Evolutionary conservation across 1,284 basidiomycete genomes (phyloP).

Genomic region (Trichosporon coremiiforme): DNA sequence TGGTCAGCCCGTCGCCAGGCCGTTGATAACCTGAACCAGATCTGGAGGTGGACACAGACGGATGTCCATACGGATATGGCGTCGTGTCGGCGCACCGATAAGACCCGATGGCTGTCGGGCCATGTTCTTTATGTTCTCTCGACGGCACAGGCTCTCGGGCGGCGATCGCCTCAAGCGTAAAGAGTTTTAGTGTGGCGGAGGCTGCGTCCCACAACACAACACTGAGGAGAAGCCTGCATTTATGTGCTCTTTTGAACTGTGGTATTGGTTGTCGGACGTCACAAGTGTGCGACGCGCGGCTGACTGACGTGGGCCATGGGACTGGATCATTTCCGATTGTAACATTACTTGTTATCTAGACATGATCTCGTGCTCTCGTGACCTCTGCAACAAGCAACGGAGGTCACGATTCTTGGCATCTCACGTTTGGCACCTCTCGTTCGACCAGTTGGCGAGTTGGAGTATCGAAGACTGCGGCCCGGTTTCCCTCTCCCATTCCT

Average conservation of each 20-base stretch:
- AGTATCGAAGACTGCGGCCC: not conserved
- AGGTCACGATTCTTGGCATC: no score
- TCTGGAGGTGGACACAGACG: not conserved
- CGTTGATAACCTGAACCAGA: not conserved
- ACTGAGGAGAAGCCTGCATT: not conserved
- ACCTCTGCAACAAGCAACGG: not conserved
- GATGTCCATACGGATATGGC: not conserved
- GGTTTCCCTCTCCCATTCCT: not conserved
- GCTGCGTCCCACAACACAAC: not conserved
- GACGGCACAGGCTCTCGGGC: no score
- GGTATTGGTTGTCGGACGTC: no score
- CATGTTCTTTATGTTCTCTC: not conserved
- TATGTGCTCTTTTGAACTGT: no score
- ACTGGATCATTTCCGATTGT: not conserved
- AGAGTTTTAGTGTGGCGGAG: not conserved
- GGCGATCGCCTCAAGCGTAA: not conserved
- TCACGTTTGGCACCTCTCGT: not conserved
- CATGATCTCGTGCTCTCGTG: not conserved
- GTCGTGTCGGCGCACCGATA: not conserved
- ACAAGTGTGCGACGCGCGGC: not conserved
- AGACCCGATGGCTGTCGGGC: not conserved
- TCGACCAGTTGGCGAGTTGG: not conserved
- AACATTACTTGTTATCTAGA: not conserved
- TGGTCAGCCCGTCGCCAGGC: no score
- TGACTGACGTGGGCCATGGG: constrained; percentile 1